These are phyloP conservation scores for Calocybe cyanea DNA, from an alignment of 768 basidiomycete species.

Conservation along the genomic window DNA sequence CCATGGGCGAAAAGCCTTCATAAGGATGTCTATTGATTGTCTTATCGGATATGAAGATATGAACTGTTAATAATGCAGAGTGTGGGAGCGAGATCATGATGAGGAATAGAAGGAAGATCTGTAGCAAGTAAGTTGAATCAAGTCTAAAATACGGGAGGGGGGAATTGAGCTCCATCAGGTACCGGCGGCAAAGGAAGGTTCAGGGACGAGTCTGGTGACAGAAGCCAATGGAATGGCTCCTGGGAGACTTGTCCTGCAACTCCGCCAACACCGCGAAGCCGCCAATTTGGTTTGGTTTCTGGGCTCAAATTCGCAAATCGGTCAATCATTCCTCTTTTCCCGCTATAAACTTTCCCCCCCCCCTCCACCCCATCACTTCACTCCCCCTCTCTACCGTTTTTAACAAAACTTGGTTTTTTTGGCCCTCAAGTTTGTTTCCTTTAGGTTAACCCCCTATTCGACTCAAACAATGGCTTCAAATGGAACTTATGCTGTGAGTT, in stretches of 20 bases:
- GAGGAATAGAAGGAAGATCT: no score
- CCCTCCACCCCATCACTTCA: conserved; percentile 10
- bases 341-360: conserved; percentile 14
- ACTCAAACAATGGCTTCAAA: conserved; percentile 9
- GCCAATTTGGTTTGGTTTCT: conserved; percentile 1
- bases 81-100: no score
- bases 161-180: conserved; percentile 4
- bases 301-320: conserved; percentile 16
- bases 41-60: no score
- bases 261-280: conserved; percentile 8
- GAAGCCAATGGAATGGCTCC: background rate
- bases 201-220: conserved; percentile 12
- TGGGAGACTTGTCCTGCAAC: no score
- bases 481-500: conserved; percentile 4
- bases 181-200: conserved; percentile 11
- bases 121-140: no score
- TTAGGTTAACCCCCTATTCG: no score
- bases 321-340: conserved; percentile 12
- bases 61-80: no score
- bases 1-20: no score
- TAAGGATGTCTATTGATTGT: no score
- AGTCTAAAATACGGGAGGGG: no score
- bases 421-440: no score
- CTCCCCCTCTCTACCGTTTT: conserved; percentile 7
- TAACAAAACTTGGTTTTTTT: no score